These are phyloP conservation scores for Coemansia sp. DNA, from an alignment of 192 early-diverging fungal genomes.

Conservation along the genomic window DNA sequence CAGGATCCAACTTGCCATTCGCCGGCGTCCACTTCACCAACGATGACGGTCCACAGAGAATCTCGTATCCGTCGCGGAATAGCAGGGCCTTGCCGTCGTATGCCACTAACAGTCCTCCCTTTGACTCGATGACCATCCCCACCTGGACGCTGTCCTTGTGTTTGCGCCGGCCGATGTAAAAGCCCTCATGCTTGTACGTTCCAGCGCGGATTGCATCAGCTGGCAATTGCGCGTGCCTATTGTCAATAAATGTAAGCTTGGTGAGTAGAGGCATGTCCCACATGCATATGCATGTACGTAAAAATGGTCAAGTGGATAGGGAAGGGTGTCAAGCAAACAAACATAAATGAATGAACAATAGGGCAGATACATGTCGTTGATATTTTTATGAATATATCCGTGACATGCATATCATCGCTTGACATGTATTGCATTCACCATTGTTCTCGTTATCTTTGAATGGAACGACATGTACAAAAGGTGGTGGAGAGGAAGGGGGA, in stretches of 20 bases:
- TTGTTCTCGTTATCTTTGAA: neutral
- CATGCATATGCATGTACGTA: constrained; percentile 14
- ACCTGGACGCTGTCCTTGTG: constrained; percentile 42
- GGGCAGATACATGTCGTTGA: neutral
- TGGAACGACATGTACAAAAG: neutral
- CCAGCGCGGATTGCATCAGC: constrained; percentile 32
- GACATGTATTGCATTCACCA: constrained; percentile 1
- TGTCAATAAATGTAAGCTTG: constrained; percentile 1
- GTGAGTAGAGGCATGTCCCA: neutral
- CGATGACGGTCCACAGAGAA: constrained; percentile 26
- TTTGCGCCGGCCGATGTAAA: constrained; percentile 32
- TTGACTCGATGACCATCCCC: constrained; percentile 34
- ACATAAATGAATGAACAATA: neutral
- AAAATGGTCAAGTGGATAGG: constrained; percentile 11
- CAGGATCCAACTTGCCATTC: constrained; percentile 19
- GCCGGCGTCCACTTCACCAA: constrained; percentile 22
- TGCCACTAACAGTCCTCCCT: constrained; percentile 34
- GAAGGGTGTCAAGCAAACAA: neutral
- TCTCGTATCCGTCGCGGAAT: constrained; percentile 39
- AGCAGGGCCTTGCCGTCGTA: constrained; percentile 37
- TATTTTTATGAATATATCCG: neutral
- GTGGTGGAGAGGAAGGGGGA: neutral
- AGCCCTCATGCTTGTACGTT: constrained; percentile 18
- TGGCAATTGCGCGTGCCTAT: constrained; percentile 32
- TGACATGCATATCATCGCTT: neutral